Conservation (phyloP, 2,329 filamentous ascomycete species). For the Allantophomopsis cytisporea region DNA sequence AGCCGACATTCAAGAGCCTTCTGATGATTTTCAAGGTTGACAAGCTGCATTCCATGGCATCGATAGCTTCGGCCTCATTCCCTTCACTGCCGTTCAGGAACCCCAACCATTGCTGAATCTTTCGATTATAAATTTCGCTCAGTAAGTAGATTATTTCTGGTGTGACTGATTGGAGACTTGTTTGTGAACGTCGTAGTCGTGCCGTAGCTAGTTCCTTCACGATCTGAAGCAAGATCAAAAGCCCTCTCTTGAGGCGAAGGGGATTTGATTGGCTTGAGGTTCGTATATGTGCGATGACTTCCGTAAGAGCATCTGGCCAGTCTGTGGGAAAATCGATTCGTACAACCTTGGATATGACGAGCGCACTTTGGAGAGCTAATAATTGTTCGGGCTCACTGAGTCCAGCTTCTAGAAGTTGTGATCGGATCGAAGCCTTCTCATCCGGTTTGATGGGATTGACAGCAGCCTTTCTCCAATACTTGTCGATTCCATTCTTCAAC, state of each 20-base stretch:
- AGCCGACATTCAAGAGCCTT: slow-evolving; percentile 67
- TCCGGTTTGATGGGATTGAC: slow-evolving; percentile 55
- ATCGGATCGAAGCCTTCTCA: slow-evolving; percentile 67
- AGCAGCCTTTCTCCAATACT: slow-evolving; percentile 65
- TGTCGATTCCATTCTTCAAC: slow-evolving; percentile 93
- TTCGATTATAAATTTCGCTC: slow-evolving; percentile 63
- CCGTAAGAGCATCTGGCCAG: slow-evolving; percentile 55
- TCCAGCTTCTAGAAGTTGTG: slow-evolving; percentile 61
- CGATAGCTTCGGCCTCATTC: slow-evolving; percentile 41
- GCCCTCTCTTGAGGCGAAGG: slow-evolving; percentile 53
- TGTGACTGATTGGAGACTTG: slow-evolving; percentile 62
- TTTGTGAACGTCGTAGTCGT: slow-evolving; percentile 59
- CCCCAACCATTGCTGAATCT: slow-evolving; percentile 54
- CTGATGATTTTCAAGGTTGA: slow-evolving; percentile 68
- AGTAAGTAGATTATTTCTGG: slow-evolving; percentile 77
- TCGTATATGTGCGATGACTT: slow-evolving; percentile 52
- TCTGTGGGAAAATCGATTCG: slow-evolving; percentile 80
- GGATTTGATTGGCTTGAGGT: slow-evolving; percentile 41
- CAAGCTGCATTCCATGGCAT: slow-evolving; percentile 65
- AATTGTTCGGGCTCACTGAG: slow-evolving; percentile 62
- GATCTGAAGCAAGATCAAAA: slow-evolving; percentile 70
- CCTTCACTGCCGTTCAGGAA: slow-evolving; percentile 43
- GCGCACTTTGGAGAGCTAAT: slow-evolving; percentile 75
- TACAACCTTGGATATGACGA: slow-evolving; percentile 78
- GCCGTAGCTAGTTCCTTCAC: slow-evolving; percentile 85